A percentile compares a stretch with the other conserved stretches of the same genome.
These are phyloP conservation scores for Candolleomyces eurysporus DNA, from an alignment of 768 basidiomycete genomes.

Conservation along the genomic window DNA sequence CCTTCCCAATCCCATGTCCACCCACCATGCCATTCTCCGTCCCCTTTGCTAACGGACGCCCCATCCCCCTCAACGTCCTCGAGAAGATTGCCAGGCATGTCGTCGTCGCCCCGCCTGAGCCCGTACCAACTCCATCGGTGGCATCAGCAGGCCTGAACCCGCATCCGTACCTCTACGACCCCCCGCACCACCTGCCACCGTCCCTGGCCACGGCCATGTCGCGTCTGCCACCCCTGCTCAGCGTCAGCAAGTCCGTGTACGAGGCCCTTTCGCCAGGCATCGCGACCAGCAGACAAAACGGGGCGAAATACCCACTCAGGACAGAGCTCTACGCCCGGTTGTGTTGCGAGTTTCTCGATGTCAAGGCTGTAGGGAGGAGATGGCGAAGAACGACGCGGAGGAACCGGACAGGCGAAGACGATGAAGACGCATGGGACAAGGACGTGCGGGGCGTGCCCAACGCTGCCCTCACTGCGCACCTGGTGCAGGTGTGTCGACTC, in stretches of 20 bases:
- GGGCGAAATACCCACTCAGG: not conserved
- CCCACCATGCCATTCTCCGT: not conserved
- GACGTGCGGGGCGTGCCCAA: slow-evolving; percentile 23
- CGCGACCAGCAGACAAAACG: not conserved
- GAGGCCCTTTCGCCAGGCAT: not conserved
- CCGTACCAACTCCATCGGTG: not conserved
- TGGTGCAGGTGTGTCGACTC: not conserved
- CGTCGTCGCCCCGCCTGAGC: not conserved
- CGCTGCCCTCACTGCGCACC: not conserved
- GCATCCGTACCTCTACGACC: not conserved
- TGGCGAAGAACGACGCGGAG: not conserved
- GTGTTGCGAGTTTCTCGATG: not conserved
- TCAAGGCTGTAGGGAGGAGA: not conserved
- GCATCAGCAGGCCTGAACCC: not conserved
- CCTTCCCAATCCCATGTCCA: not conserved
- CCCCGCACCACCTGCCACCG: not conserved
- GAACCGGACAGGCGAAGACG: not conserved
- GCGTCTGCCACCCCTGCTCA: not conserved
- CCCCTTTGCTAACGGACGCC: not conserved
- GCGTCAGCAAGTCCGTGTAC: not conserved
- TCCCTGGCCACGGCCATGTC: not conserved
- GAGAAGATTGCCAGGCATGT: not conserved
- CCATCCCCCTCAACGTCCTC: not conserved
- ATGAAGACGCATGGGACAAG: slow-evolving; percentile 19
- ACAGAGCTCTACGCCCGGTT: slow-evolving; percentile 3